A percentile compares a stretch with the other conserved stretches of the same genome.
These are phyloP conservation scores for Hypericum perforatum DNA, from an alignment of 345 rosid genomes.

Conservation along the genomic window DNA sequence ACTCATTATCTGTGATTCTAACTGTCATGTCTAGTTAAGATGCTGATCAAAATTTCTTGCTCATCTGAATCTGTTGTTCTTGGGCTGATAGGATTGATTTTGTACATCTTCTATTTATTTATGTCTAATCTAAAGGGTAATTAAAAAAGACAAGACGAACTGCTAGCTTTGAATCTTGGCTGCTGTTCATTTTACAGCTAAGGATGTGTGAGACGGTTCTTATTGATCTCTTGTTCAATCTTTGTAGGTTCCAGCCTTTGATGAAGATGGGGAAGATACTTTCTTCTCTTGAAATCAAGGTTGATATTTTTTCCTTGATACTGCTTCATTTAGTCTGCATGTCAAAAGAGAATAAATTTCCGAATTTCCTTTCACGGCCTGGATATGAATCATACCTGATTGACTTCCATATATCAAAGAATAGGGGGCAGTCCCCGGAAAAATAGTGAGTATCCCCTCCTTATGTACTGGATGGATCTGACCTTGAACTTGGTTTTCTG, in stretches of 20 bases:
- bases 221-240: conserved; percentile 4
- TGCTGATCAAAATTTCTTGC: not conserved
- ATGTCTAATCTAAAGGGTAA: not conserved
- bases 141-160: not conserved
- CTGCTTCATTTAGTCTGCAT: too few relatives aligned
- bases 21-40: conserved; percentile 48
- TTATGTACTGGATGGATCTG: not conserved
- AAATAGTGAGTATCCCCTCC: conserved; percentile 6
- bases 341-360: too few relatives aligned
- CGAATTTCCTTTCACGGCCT: not conserved
- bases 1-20: conserved; percentile 27
- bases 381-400: conserved; percentile 7
- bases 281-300: conserved; percentile 11
- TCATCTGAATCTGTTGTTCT: too few relatives aligned
- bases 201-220: not conserved
- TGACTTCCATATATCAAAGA: conserved; percentile 4
- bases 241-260: conserved; percentile 7
- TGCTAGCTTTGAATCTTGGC: not conserved
- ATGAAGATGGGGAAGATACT: conserved; percentile 8
- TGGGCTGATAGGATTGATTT: not conserved
- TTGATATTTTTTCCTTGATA: not conserved
- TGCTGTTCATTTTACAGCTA: not conserved
- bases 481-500: not conserved
- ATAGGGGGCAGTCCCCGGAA: not conserved
- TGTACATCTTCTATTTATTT: conserved; percentile 2